Conservation (phyloP, 2,329 filamentous ascomycete genomes). For the Colletotrichum ledebouriae region DNA sequence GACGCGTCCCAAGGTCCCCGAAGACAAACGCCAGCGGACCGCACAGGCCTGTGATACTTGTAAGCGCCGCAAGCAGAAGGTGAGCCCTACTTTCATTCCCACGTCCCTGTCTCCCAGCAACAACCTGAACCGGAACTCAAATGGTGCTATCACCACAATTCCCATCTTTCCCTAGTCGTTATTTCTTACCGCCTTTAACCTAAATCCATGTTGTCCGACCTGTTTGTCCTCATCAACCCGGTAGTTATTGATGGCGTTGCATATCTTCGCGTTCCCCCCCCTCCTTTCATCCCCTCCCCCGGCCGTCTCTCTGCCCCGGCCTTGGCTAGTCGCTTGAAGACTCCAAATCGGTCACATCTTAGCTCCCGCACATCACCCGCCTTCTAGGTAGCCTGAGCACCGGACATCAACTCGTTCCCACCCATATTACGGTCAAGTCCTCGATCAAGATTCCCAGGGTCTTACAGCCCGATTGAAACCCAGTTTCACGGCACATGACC, state of each 20-base stretch:
- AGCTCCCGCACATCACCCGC: conserved; percentile 13
- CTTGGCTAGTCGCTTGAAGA: conserved; percentile 27
- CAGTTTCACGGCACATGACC: conserved; percentile 7
- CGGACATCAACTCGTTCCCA: background rate
- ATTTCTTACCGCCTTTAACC: conserved; percentile 8
- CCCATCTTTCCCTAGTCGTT: background rate
- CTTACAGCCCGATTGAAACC: background rate
- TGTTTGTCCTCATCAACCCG: background rate
- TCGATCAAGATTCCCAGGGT: background rate
- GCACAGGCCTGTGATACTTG: conserved; percentile 75
- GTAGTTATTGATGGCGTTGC: conserved; percentile 6
- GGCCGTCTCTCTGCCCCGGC: conserved; percentile 10
- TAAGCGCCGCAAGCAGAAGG: conserved; percentile 77
- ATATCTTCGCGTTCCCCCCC: conserved; percentile 1
- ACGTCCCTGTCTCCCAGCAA: conserved; percentile 5
- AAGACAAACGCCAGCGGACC: conserved; percentile 73
- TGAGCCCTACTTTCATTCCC: conserved; percentile 52
- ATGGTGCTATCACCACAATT: conserved; percentile 6
- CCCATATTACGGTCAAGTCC: conserved; percentile 10
- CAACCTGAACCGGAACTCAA: conserved; percentile 19
- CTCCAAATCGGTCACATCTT: conserved; percentile 14
- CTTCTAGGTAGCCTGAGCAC: background rate
- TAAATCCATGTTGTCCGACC: background rate
- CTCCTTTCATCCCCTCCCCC: background rate
- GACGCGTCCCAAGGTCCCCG: conserved; percentile 68